Base-by-base conservation (phyloP, 2,329 filamentous ascomycete species). In the Pestalotiopsis sp. region DNA sequence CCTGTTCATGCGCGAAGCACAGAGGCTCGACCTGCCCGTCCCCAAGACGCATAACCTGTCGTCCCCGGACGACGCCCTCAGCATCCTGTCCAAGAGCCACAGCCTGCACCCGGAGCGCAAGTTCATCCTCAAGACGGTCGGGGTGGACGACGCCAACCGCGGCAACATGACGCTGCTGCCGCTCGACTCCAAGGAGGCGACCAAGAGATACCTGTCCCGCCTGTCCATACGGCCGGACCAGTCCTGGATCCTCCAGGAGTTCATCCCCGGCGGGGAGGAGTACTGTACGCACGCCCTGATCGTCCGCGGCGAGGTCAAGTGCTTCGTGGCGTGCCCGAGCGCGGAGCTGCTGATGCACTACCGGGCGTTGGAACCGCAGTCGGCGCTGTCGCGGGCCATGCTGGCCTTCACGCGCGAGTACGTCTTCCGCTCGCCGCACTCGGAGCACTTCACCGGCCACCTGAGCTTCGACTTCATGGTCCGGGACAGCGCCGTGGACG, bases 261-360 rank as follows among this genome's bases (percentile, higher is more conserved):
- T 86, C 76, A 87, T 92, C 70, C 68, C 74, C 0, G 83, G 85
- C 0, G 86, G 88, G 0, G 82, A 84, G 0, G 91, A 94, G 76
- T 94, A 90, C 76, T 92, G 90, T 78, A 93, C 92, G 0, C 92
- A 94, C 72, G 81, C 91, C 0, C 82, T 94, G 2, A 80, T 94
- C 3, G 82, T 94, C n/a, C 80, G 82, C 0, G 92, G 92, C 1
- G 78, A 85, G 41, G 86, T 95, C 17, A 86, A 86, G 64, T 87
- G 87, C 0, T 93, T 94, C 72, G 86, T 89, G 6, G 88, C 91
- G 0, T 93, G 91, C 74, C 87, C 87, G 2, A 90, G 88, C 0
- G 82, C 84, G 0, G 88, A 88, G 71, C 80, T 91, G 3, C 80
- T 89, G 27, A 91, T 92, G 87, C 89, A 91, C 72, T 94, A 93